Conservation (phyloP, 202 grass and related monocot genomes). For the Cymbopogon flexuosus region DNA sequence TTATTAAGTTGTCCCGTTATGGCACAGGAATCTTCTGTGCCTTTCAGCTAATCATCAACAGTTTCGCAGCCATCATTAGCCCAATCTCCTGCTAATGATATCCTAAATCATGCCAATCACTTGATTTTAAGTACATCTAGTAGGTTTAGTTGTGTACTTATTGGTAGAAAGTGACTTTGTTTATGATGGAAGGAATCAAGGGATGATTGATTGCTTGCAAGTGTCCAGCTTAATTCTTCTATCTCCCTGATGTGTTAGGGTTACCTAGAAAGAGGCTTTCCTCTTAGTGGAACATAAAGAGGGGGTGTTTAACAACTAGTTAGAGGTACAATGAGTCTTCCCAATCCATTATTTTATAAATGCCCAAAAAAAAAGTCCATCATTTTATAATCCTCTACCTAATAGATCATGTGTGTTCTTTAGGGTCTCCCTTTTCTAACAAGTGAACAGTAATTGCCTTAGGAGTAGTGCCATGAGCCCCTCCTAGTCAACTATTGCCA, state of each 20-base stretch:
- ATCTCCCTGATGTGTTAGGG: constrained; percentile 50
- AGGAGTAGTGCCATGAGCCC: constrained; percentile 3
- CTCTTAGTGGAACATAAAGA: constrained; percentile 57
- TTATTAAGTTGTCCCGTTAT: constrained; percentile 43
- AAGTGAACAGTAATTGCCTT: constrained; percentile 10
- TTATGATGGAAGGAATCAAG: constrained; percentile 32
- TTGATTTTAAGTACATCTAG: constrained; percentile 46
- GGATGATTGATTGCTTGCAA: constrained; percentile 40
- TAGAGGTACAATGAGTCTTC: constrained; percentile 32
- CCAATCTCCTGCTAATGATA: constrained; percentile 46
- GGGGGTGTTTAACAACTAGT: constrained; percentile 34
- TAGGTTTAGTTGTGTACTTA: constrained; percentile 50
- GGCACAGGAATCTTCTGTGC: constrained; percentile 32
- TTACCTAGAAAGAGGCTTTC: constrained; percentile 47
- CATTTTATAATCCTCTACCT: constrained; percentile 23
- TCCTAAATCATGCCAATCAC: constrained; percentile 45
- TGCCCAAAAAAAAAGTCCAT: neutral
- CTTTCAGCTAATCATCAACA: constrained; percentile 33
- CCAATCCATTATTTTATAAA: neutral
- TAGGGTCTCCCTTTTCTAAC: neutral
- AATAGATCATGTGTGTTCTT: constrained; percentile 33
- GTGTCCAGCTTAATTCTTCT: constrained; percentile 36
- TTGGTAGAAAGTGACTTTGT: constrained; percentile 29
- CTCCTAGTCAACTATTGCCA: constrained; percentile 6
- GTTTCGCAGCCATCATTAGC: constrained; percentile 44